Conservation (phyloP, 2,329 filamentous ascomycete genomes). For the Trichophyton rubrum region DNA sequence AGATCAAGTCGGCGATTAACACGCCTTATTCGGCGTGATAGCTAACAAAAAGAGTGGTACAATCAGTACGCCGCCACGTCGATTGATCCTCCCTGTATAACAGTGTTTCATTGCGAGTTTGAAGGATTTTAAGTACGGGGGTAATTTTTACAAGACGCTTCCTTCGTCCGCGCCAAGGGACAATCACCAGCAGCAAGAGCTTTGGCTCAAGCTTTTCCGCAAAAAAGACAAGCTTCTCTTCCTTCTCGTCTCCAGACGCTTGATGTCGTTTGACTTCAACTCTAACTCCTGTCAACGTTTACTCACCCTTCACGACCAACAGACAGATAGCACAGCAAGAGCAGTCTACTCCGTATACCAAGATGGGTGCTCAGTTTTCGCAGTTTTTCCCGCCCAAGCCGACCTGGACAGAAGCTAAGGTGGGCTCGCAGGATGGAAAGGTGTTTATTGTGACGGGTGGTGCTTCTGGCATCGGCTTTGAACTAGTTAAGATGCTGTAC, state of each 20-base stretch:
- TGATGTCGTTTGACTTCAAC: neutral
- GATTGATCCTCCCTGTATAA: neutral
- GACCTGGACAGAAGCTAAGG: slow-evolving; percentile 15
- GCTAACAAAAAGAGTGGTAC: too few species aligned
- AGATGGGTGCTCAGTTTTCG: slow-evolving; percentile 4
- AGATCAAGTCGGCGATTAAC: too few species aligned
- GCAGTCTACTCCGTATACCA: neutral
- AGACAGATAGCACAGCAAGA: neutral
- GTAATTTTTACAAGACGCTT: neutral
- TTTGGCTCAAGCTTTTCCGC: neutral
- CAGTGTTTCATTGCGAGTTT: neutral
- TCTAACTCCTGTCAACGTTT: neutral
- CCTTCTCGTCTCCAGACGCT: neutral
- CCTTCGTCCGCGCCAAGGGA: neutral
- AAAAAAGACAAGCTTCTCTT: neutral
- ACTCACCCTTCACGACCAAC: neutral
- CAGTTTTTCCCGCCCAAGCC: slow-evolving; percentile 13
- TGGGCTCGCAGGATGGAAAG: slow-evolving; percentile 16
- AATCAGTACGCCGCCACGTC: too few species aligned
- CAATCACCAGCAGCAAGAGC: neutral
- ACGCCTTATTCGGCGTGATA: too few species aligned
- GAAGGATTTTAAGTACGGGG: neutral
- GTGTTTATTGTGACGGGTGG: slow-evolving; percentile 31
- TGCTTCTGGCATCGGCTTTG: slow-evolving; percentile 30
- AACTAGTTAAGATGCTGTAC: slow-evolving; percentile 31